A percentile compares a stretch with the other conserved stretches of the same genome.
phyloP scores from a whole-genome alignment of 441 rosid genomes.

The Isatis lusitanica region DNA sequence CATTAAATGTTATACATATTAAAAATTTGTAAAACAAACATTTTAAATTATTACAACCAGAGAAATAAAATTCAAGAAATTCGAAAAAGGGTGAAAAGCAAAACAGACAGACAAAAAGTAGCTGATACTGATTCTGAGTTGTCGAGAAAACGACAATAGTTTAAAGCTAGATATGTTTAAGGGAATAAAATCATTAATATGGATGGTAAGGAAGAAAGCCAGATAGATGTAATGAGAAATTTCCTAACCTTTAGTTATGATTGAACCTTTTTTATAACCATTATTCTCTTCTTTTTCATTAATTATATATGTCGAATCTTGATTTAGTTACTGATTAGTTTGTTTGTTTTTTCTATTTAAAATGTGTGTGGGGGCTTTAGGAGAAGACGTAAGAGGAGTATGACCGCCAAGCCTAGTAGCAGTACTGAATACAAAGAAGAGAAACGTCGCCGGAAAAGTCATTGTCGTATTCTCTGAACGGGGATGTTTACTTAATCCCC shows the following conservation, averaged over 20 bases:
- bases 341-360: not conserved
- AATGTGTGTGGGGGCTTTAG: not conserved
- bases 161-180: not conserved
- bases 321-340: not conserved
- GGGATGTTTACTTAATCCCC: not conserved
- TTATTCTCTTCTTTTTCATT: not conserved
- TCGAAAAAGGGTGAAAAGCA: not conserved
- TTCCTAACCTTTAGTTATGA: not conserved
- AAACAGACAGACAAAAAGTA: not conserved
- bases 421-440: conserved; percentile 22
- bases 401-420: not conserved
- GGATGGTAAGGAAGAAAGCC: conserved; percentile 12
- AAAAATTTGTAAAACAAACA: not conserved
- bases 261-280: not conserved
- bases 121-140: not conserved
- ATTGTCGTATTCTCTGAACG: conserved; percentile 25
- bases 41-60: not conserved
- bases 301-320: not conserved
- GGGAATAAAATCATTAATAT: conserved; percentile 20
- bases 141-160: not conserved
- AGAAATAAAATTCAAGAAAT: not conserved
- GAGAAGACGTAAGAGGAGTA: conserved; percentile 23
- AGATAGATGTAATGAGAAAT: not conserved
- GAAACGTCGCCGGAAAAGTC: conserved; percentile 32
- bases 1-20: not conserved